Conservation (phyloP, 345 rosid genomes). For the Melastoma malabathricum region DNA sequence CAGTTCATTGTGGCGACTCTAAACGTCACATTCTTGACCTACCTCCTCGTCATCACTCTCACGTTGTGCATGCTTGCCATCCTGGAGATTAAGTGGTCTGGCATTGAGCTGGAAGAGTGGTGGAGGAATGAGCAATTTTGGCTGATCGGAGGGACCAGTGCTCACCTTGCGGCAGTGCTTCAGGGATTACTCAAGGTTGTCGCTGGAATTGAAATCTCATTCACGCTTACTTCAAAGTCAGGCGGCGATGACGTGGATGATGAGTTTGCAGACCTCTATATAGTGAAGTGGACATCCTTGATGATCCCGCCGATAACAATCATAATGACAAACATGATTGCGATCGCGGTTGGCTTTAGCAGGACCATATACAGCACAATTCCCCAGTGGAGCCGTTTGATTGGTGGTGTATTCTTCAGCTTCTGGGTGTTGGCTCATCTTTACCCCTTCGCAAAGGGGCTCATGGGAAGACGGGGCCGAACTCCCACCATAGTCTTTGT, state of each 20-base stretch:
- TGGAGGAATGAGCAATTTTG: constrained; percentile 99
- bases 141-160: constrained; percentile 96
- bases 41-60: constrained; percentile 64
- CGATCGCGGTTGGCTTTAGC: constrained; percentile 87
- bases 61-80: constrained; percentile 70
- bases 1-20: constrained; percentile 83
- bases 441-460: constrained; percentile 94
- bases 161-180: constrained; percentile 92
- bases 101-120: constrained; percentile 86
- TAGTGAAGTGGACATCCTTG: constrained; percentile 74
- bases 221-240: constrained; percentile 80
- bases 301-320: constrained; percentile 90
- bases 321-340: constrained; percentile 86
- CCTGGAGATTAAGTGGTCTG: constrained; percentile 96
- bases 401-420: constrained; percentile 96
- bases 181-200: constrained; percentile 82
- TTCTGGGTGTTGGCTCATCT: constrained; percentile 99
- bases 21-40: constrained; percentile 70
- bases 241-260: constrained; percentile 84
- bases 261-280: constrained; percentile 81
- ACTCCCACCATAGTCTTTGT: constrained; percentile 95
- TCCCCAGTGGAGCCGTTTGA: constrained; percentile 75
- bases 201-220: constrained; percentile 89
- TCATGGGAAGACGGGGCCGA: constrained; percentile 95
- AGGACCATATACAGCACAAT: constrained; percentile 73